Evolutionary conservation across 768 basidiomycete species (phyloP).

Genomic region (Boletus reticulatus): DNA sequence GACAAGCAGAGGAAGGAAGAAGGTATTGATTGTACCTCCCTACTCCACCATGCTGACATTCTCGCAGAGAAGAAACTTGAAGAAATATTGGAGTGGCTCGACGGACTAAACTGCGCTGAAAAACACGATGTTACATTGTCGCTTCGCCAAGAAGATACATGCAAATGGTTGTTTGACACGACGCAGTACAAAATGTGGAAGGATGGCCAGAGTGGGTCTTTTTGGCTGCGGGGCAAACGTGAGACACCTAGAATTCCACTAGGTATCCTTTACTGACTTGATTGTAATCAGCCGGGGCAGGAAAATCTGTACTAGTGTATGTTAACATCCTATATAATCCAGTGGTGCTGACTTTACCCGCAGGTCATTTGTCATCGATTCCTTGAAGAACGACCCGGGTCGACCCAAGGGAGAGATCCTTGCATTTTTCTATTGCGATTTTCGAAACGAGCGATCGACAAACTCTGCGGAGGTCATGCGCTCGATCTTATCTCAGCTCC

Average conservation of each 20-base stretch:
- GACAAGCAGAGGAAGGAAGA: background rate
- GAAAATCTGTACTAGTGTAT: constrained; percentile 8
- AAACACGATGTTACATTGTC: background rate
- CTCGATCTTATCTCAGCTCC: background rate
- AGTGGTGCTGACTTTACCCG: background rate
- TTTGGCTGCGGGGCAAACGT: constrained; percentile 11
- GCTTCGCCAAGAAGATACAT: background rate
- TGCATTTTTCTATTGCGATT: constrained; percentile 1
- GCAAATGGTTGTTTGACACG: constrained; percentile 3
- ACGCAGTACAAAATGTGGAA: constrained; percentile 1
- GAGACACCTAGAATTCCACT: background rate
- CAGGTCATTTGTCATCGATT: constrained; percentile 2
- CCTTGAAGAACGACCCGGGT: background rate
- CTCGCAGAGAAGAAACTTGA: background rate
- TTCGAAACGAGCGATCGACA: background rate
- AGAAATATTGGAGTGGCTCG: constrained; percentile 1
- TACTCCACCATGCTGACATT: background rate
- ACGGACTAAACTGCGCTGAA: constrained; percentile 1
- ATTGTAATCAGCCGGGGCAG: background rate
- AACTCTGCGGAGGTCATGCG: constrained; percentile 1
- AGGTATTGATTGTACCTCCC: background rate
- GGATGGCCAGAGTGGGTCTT: background rate
- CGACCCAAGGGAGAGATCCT: background rate
- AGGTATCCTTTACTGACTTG: background rate
- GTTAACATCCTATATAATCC: background rate